Conservation (phyloP, 2,329 filamentous ascomycete genomes). For the Taxawa tesnikishii region DNA sequence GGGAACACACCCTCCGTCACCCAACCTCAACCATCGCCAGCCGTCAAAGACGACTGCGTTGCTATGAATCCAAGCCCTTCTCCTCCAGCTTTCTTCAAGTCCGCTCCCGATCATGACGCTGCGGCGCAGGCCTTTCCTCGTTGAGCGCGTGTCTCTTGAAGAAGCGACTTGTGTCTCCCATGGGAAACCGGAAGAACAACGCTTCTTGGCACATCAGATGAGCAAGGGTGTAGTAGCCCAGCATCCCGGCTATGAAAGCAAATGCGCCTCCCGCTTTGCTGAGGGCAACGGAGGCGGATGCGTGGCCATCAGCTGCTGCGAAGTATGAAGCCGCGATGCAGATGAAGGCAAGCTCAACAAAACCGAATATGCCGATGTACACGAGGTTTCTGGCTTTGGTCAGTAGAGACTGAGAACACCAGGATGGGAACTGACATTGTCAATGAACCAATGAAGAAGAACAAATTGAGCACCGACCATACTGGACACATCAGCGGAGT, state of each 20-base stretch:
- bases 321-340: slow-evolving; percentile 34
- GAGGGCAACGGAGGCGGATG: slow-evolving; percentile 20
- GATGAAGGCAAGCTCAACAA: slow-evolving; percentile 33
- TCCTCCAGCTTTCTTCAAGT: too few species aligned
- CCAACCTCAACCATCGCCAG: too few species aligned
- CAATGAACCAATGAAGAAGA: slow-evolving; percentile 33
- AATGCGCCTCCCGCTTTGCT: slow-evolving; percentile 34
- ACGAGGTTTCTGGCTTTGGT: slow-evolving; percentile 26
- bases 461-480: slow-evolving; percentile 35
- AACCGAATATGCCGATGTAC: slow-evolving; percentile 36
- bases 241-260: slow-evolving; percentile 33
- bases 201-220: slow-evolving; percentile 30
- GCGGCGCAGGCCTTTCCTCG: slow-evolving; percentile 1
- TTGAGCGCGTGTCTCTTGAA: slow-evolving; percentile 19
- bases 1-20: too few species aligned
- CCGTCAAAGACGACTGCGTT: too few species aligned
- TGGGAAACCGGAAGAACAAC: slow-evolving; percentile 24
- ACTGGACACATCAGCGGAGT: too few species aligned
- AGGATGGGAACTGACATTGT: slow-evolving; percentile 17
- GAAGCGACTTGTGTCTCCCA: slow-evolving; percentile 29
- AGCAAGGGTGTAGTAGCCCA: slow-evolving; percentile 34
- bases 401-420: neutral
- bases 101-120: slow-evolving; percentile 1
- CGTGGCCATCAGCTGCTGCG: slow-evolving; percentile 30
- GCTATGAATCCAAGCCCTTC: too few species aligned